Evolutionary conservation across 345 rosid species (phyloP), one percentile per base, ranked within the genome.

Genomic region (Linum tenue): DNA sequence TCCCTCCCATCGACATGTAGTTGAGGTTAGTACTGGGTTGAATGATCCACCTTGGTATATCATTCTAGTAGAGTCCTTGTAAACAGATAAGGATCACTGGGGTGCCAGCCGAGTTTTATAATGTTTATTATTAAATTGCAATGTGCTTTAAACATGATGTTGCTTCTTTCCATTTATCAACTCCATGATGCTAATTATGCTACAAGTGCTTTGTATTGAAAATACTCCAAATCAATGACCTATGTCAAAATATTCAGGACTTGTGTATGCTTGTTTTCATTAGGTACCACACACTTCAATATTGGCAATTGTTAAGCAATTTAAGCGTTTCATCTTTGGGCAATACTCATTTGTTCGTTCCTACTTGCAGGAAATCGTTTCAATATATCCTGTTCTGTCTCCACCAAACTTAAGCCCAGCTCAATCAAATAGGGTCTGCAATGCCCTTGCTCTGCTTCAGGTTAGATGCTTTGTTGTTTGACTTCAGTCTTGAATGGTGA

Each of bases 401-500:
- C 97, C 99, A 35, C 99, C 97, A 14, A 87, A 81, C 76, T 77
- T 95, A 63, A 79, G 85, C 72, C 91, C 95, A 8, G 90, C 96
- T 9, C 97, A 91, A 69, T 95, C 99, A 43, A 91, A 89, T 76
- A 86, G 99, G 70, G 99, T 95, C 55, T 95, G 99, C 78, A 91
- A 95, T 77, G 95, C 96, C 57, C 91, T 95, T 43, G 99, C 99
- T 40, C 96, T 95, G 75, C 97, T 95, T 80, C 99, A 95, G 95
- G 99, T 94, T 50, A 55, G 44, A 16, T 40, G 5, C 38, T 63
- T 59, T 16, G 4, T 10, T 22, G 14, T 67, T 57, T 2, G 12
- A 7, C 62, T 37, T 37, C 9, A 16, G 12, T n/a, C 50, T 56
- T 57, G 39, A 5, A 38, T 51, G 17, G n/a, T 7, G 63, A 8